Evolutionary conservation across 257 asterid genomes (phyloP), one percentile per base, ranked within the genome.

Genomic region (Plantago elongata): DNA sequence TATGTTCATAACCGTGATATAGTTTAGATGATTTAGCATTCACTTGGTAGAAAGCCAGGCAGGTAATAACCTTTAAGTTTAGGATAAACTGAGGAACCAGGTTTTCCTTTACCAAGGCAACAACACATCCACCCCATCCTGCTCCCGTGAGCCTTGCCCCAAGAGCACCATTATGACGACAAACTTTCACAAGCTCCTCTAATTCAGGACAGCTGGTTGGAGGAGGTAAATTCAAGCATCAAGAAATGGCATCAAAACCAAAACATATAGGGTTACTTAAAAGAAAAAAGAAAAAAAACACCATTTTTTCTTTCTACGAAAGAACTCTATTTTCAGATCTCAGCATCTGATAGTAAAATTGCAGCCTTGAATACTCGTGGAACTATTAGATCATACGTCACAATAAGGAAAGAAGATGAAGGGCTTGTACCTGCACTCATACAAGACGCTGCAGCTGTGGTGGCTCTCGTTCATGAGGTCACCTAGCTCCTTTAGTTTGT

Each of bases 51-150:
- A 29, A 4, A 57, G 9, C 27, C 27, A 22, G 27, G 2, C 27
- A 22, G 8, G 40, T 5, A 60, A 70, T 46, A 40, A 85, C 96
- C 94, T 93, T 93, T 83, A 89, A 74, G 72, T 89, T 89, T n/a
- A 85, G 96, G 61, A 93, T 93, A 67, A 89, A 93, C 34, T 83
- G 90, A 13, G 95, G 97, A 43, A 89, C 90, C 9, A 77, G 71
- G 62, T 64, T 82, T 72, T 93, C 99, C 76, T 87, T 87, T 59
- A 93, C 99, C n/a, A 93, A 77, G n/a, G 97, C 95, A 22, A 93
- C 99, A 0, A 88, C 87, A 75, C 99, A 93, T 29, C 97, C 99
- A 50, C 99, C 99, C 99, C 99, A 93, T 68, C 99, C 97, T 3
- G 99, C 99, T 61, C 99, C 97, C 0, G 99, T 93, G 11, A 93